phyloP scores from a whole-genome alignment of 352 stramenopile species.

The Paralagenidium karlingii region DNA sequence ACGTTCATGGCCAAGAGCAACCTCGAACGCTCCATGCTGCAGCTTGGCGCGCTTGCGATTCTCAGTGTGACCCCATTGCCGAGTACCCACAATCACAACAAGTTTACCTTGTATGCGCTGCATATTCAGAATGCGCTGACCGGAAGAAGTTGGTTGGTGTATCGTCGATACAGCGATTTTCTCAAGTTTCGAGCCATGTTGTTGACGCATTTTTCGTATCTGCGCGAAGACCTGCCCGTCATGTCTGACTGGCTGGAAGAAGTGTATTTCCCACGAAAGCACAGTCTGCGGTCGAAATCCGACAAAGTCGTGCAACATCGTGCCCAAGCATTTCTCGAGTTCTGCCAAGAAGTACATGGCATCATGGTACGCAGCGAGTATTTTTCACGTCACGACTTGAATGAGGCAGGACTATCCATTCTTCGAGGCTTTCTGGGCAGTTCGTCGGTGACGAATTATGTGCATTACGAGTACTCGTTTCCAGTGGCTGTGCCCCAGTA shows the following conservation, averaged over 20 bases:
- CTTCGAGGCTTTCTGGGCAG: conserved; percentile 56
- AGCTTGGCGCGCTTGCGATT: conserved; percentile 33
- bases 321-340: conserved; percentile 50
- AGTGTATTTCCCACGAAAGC: conserved; percentile 62
- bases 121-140: conserved; percentile 64
- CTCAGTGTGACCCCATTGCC: conserved; percentile 41
- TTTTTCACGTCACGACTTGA: conserved; percentile 34
- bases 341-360: conserved; percentile 40
- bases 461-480: conserved; percentile 42
- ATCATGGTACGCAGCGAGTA: conserved; percentile 56
- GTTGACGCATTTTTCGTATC: conserved; percentile 34
- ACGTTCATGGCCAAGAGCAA: conserved; percentile 53
- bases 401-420: conserved; percentile 44
- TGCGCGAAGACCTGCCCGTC: conserved; percentile 32
- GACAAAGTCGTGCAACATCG: conserved; percentile 44
- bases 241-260: conserved; percentile 23
- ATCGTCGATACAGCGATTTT: conserved; percentile 57
- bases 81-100: conserved; percentile 11
- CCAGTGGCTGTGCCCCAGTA: conserved; percentile 36
- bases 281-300: conserved; percentile 39
- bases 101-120: conserved; percentile 32
- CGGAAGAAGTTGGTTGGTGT: conserved; percentile 54
- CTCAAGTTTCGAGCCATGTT: conserved; percentile 38
- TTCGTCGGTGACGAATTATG: conserved; percentile 30
- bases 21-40: conserved; percentile 54